Evolutionary conservation across 2,329 filamentous ascomycete genomes (phyloP), one percentile per base, ranked within the genome.

Genomic region (Fonsecaea pedrosoi): DNA sequence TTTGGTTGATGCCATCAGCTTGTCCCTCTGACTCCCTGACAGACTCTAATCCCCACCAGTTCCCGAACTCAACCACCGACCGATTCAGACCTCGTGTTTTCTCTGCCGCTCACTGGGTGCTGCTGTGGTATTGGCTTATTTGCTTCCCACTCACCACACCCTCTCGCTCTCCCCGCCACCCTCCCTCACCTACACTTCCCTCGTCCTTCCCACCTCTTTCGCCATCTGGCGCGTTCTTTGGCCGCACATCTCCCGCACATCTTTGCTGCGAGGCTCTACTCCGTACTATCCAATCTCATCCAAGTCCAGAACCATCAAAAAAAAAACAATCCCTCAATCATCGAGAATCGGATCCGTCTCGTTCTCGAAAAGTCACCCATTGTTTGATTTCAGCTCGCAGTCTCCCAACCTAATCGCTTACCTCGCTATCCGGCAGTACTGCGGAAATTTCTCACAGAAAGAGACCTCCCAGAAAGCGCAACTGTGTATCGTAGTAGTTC

Each of bases 191-290:
- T 25, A 32, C 59, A 32, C 40, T 35, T 61, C 34, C 50, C 32
- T 54, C 34, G 48, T 61, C 42, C 57, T 45, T 50, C 40, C 57
- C 40, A 60, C 57, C 57, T 60, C n/a, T 30, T 50, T 60, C 57
- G 45, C 45, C 45, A 48, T 34, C 57, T 35, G 38, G 57, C 45
- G 57, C 40, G 30, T 50, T 34, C 6, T 50, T 12, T 60, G 57
- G 57, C 57, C 40, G 57, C 57, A 48, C 57, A 60, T 60, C 57
- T 60, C 57, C 57, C 57, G 57, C 57, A 60, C 38, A 7, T 50
- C 45, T 45, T 38, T 60, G 57, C 57, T 60, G 57, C 57, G 57
- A 60, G 57, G 57, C 57, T 60, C 25, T 60, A 60, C 38, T 21
- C 38, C 25, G 10, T 18, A 25, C 38, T 50, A 8, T 45, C 45